Base-by-base conservation (phyloP, 352 stramenopile species). In the Phytopythium litorale region DNA sequence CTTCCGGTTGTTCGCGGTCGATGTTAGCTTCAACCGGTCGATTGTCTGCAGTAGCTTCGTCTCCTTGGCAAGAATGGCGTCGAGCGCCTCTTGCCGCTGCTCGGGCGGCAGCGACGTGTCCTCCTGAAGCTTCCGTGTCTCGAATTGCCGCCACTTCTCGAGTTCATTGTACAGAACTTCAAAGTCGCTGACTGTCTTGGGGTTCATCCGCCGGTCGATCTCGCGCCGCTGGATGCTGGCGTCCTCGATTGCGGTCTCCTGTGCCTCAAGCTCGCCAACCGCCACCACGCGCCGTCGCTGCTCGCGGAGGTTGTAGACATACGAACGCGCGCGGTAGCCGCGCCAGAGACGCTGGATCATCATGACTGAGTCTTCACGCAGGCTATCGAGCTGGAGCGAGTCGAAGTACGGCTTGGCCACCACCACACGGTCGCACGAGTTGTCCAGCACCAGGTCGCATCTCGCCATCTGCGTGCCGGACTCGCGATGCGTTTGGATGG, bases 121-220 rank as follows among this genome's bases (percentile, higher is more conserved):
- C 11, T 87, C 75, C 6, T 86, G 64, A 7, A 91, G 63, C 57
- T 90, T 87, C 12, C 87, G 90, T 3, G 79, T 92, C 66, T 98
- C 92, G 9, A 88, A 69, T 62, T 94, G 75, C 18, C 92, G 75
- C 92, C 94, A 98, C 50, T 89, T 91, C 53, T 97, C 91, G 30
- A 98, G 78, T 53, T 98, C 94, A 67, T 97, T 98, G 76, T 97
- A 98, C 0, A 98, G 67, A 35, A 97, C 73, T 65, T 97, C 88
- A 75, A 97, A 97, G 63, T 97, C 88, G 25, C 65, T 73, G 0
- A 81, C 73, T 0, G 78, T 83, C 56, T 83, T 89, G 3, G 94
- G 94, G 53, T 98, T 81, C 84, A 96, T 96, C 6, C 94, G 80
- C 1, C 92, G 84, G 35, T 92, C 73, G 21, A 97, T 78, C 65